phyloP scores from a whole-genome alignment of 106 monocot species.

The Dendrobium officinale region DNA sequence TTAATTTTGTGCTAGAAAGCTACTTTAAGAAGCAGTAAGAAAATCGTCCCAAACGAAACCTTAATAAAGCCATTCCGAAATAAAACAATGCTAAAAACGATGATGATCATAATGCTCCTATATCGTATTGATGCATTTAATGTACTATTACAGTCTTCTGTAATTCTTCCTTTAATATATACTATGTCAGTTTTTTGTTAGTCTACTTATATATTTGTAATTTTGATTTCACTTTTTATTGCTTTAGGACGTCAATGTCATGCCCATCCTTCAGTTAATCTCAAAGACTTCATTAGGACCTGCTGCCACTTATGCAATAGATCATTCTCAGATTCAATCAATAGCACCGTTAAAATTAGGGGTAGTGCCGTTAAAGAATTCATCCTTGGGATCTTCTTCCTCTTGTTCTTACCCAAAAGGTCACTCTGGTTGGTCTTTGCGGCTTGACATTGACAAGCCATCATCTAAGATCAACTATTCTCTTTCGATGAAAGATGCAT shows the following conservation, averaged over 20 bases:
- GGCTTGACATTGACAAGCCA: constrained; percentile 7
- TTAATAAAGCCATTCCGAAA: too few species aligned
- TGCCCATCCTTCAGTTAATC: constrained; percentile 11
- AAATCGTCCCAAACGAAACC: too few species aligned
- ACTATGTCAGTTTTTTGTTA: too few species aligned
- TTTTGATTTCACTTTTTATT: not conserved
- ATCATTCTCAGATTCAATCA: constrained; percentile 11
- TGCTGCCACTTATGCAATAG: constrained; percentile 5
- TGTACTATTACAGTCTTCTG: not conserved
- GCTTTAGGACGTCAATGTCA: constrained; percentile 6
- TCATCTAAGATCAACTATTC: not conserved
- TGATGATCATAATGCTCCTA: too few species aligned
- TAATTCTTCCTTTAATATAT: too few species aligned
- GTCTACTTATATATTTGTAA: not conserved
- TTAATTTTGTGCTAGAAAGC: too few species aligned
- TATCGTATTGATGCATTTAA: not conserved
- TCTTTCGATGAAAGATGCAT: constrained; percentile 2
- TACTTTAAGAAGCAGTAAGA: too few species aligned
- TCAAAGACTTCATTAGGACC: not conserved
- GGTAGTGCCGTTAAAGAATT: constrained; percentile 9
- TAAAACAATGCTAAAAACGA: too few species aligned
- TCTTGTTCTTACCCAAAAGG: constrained; percentile 10
- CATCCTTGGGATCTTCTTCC: constrained; percentile 6
- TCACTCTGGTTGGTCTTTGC: constrained; percentile 2
- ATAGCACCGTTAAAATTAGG: constrained; percentile 4